phyloP scores from a whole-genome alignment of 257 asterid species.

The Oldenlandia corymbosa region DNA sequence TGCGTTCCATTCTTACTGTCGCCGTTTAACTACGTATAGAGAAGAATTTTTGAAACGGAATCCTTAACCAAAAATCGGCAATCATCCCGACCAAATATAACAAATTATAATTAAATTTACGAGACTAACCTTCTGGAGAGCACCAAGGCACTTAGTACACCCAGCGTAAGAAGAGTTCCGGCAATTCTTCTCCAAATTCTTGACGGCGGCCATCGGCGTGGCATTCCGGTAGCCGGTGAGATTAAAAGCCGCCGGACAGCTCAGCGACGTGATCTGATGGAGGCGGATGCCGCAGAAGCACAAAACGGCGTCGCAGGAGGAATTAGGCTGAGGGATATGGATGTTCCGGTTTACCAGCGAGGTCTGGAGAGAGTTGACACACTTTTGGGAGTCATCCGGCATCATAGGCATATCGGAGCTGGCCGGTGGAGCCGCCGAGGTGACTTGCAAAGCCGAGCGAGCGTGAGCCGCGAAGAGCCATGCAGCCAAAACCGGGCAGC shows the following conservation, averaged over 20 bases:
- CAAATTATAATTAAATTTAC: too few relatives aligned
- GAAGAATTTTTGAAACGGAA: too few relatives aligned
- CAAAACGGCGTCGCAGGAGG: constrained; percentile 83
- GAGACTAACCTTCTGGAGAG: constrained; percentile 69
- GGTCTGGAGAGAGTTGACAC: constrained; percentile 76
- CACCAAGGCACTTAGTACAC: constrained; percentile 81
- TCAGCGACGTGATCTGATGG: constrained; percentile 73
- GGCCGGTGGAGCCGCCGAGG: constrained; percentile 39
- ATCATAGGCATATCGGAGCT: constrained; percentile 72
- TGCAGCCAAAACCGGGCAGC: constrained; percentile 96
- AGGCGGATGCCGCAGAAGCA: constrained; percentile 94
- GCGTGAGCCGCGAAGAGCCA: constrained; percentile 99
- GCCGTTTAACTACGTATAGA: constrained; percentile 64
- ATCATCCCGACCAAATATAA: too few relatives aligned
- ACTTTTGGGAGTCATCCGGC: constrained; percentile 95
- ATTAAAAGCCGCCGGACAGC: constrained; percentile 84
- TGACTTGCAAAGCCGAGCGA: constrained; percentile 61
- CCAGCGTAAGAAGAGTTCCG: constrained; percentile 75
- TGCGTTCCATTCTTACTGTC: constrained; percentile 67
- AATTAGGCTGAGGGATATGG: constrained; percentile 67
- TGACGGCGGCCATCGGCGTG: constrained; percentile 81
- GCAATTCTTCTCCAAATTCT: constrained; percentile 71
- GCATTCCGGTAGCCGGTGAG: constrained; percentile 49
- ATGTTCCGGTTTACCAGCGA: constrained; percentile 61
- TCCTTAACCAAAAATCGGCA: too few relatives aligned